Evolutionary conservation across 164 flowering plant species (phyloP), one percentile per base, ranked within the genome.

Genomic region (Umbellularia californica): DNA sequence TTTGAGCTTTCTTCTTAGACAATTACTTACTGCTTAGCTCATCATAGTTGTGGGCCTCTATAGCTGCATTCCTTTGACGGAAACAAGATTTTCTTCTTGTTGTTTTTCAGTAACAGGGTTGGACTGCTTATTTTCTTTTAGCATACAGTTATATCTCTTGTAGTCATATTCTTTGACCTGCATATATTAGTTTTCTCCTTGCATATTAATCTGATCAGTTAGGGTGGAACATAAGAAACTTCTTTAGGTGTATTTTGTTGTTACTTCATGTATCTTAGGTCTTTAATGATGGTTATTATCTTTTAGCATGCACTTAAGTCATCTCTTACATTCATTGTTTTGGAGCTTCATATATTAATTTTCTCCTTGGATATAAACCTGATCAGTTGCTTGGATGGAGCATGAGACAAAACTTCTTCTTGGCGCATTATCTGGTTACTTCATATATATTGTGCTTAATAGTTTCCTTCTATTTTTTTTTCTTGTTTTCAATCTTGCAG

Each of bases 401-500:
- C 17, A 17, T 1, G 60, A 55, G 60, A 55, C 17, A 20, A 20
- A 55, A 55, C 19, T 20, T 55, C 60, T 55, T 55, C n/a, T 55
- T 15, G 17, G 60, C 13, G 60, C 15, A 55, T 55, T 55, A 55
- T 55, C 60, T 55, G 60, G 17, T 20, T 55, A 19, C 60, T 55
- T 4, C 19, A 55, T 14, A 14, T 20, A 55, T 55, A 20, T 55
- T 14, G n/a, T 20, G n/a, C 60, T 55, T 15, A 55, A 3, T 55
- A 15, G 6, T 20, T 55, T 55, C 13, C 60, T 55, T 55, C n/a
- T 55, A 15, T 55, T 55, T 15, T 55, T 55, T 5, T 55, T 55
- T 3, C 20, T n/a, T 55, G n/a, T 27, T 66, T 30, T 20, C 17
- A 75, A 33, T 51, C 33, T 64, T 85, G 85, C 97, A 94, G 98